Evolutionary conservation across 257 asterid genomes (phyloP).

Genomic region (Jacaranda mimosifolia): DNA sequence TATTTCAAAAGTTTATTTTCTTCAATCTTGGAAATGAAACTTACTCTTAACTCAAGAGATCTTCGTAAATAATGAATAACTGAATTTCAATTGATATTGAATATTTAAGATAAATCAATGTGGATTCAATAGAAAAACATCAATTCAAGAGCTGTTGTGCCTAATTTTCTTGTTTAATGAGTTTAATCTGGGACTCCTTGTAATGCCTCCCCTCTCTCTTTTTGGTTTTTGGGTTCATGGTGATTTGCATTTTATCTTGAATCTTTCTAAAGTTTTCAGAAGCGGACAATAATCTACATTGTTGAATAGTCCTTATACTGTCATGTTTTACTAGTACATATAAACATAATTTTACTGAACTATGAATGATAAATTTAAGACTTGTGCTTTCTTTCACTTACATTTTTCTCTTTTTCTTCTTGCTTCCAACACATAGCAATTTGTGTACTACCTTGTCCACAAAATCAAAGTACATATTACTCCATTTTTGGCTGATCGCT

Average conservation of each 20-base stretch:
- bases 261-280: no score
- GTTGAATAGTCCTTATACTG: no score
- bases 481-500: constrained; percentile 49
- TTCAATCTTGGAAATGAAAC: constrained; percentile 85
- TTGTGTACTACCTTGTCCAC: constrained; percentile 43
- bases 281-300: no score
- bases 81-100: no score
- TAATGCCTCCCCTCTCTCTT: constrained; percentile 19
- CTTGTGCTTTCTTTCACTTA: neutral
- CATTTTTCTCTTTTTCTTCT: neutral
- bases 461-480: constrained; percentile 45
- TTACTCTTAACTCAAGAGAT: constrained; percentile 73
- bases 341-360: no score
- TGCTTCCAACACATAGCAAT: constrained; percentile 6
- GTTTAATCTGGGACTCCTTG: constrained; percentile 26
- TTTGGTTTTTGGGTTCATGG: constrained; percentile 58
- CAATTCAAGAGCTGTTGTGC: neutral
- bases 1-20: constrained; percentile 79
- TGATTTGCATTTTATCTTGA: no score
- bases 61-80: no score
- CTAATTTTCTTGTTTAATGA: constrained; percentile 22
- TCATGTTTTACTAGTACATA: no score
- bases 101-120: constrained; percentile 65
- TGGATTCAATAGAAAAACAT: constrained; percentile 48
- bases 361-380: no score